A percentile compares a stretch with the other conserved stretches of the same genome.
Conservation (phyloP, 2,329 filamentous ascomycete species). For the Gaeumannomyces sp. region DNA sequence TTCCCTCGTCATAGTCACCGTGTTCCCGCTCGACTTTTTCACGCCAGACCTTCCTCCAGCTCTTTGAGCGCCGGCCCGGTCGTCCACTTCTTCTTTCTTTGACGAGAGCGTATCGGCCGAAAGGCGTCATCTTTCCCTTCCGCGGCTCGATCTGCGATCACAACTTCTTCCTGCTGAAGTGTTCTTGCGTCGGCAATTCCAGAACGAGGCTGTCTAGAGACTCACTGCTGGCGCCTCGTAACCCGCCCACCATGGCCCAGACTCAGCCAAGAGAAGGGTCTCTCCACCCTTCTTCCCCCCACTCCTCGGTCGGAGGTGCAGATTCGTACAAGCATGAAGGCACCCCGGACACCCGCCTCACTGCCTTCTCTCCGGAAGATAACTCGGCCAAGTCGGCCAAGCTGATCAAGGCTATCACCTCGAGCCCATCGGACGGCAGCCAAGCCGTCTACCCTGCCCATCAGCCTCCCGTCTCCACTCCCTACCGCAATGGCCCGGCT, state of each 20-base stretch:
- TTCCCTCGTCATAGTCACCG: background rate
- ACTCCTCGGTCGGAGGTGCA: conserved; percentile 43
- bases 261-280: conserved; percentile 28
- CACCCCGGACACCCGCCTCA: conserved; percentile 59
- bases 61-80: background rate
- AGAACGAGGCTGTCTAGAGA: background rate
- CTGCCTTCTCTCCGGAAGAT: conserved; percentile 58
- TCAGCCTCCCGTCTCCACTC: conserved; percentile 16
- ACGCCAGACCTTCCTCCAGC: background rate
- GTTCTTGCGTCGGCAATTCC: background rate
- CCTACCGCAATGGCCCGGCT: conserved; percentile 19
- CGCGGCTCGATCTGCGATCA: background rate
- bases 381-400: conserved; percentile 38
- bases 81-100: background rate
- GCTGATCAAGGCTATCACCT: conserved; percentile 26
- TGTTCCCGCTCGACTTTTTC: background rate
- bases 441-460: conserved; percentile 21
- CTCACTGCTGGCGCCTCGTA: background rate
- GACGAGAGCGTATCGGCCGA: background rate
- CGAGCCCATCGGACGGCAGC: conserved; percentile 23
- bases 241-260: conserved; percentile 30
- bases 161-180: background rate
- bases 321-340: conserved; percentile 49
- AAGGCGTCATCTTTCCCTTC: background rate
- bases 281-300: conserved; percentile 42